Evolutionary conservation across 2,329 filamentous ascomycete species (phyloP).

Genomic region (Aspergillus sergii): DNA sequence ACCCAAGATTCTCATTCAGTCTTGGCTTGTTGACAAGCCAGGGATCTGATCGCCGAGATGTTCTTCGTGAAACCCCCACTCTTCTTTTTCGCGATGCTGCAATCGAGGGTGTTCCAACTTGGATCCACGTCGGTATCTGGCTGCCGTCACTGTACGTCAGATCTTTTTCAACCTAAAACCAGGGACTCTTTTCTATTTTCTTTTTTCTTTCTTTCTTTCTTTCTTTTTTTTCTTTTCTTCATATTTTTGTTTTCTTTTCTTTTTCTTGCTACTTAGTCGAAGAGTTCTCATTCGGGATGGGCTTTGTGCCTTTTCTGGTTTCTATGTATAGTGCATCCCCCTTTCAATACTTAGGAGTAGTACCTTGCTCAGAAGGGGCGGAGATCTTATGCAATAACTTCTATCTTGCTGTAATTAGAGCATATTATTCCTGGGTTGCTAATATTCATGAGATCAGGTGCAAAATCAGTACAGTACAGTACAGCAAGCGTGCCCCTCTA

Average conservation of each 20-base stretch:
- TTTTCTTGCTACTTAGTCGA: neutral
- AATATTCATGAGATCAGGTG: neutral
- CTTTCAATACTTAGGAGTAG: neutral
- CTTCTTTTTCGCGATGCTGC: slow-evolving; percentile 12
- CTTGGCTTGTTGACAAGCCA: slow-evolving; percentile 16
- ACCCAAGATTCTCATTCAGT: neutral
- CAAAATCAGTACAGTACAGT: too few species aligned
- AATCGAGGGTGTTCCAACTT: slow-evolving; percentile 10
- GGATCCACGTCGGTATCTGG: slow-evolving; percentile 16
- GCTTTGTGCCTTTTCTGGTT: neutral
- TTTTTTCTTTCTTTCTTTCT: too few species aligned
- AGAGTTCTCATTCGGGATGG: neutral
- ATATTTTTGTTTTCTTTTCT: neutral
- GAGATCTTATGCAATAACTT: neutral
- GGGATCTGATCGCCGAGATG: slow-evolving; percentile 24
- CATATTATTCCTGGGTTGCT: neutral
- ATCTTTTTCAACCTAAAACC: slow-evolving; percentile 4
- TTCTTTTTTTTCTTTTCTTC: too few species aligned
- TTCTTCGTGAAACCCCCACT: slow-evolving; percentile 19
- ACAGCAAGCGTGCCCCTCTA: neutral
- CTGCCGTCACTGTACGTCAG: slow-evolving; percentile 11
- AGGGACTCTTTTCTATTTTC: neutral
- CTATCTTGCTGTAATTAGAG: neutral
- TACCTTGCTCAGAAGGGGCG: slow-evolving; percentile 3
- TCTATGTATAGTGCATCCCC: neutral